A percentile compares a stretch with the other conserved stretches of the same genome.
phyloP scores from a whole-genome alignment of 108 stramenopile species.

The Nannochloropsis oceanica region DNA sequence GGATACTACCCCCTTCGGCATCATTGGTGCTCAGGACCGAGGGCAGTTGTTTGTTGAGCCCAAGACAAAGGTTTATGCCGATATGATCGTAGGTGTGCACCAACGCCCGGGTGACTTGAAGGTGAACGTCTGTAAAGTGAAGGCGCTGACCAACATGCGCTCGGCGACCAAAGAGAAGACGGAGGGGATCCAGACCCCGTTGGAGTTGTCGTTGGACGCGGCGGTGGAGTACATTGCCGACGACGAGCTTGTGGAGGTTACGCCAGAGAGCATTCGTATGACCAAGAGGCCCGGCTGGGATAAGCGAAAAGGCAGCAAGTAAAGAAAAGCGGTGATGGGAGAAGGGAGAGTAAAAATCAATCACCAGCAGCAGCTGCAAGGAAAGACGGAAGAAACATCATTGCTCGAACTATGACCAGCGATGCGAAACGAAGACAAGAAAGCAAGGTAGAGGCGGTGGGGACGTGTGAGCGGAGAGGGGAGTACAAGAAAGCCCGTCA shows the following conservation, averaged over 20 bases:
- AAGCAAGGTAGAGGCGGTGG: too few relatives aligned
- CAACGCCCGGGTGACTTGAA: conserved; percentile 90
- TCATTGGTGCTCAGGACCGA: conserved; percentile 80
- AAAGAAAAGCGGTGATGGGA: conserved; percentile 33
- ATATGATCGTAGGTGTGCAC: conserved; percentile 74
- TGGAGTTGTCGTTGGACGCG: conserved; percentile 85
- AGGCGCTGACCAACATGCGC: conserved; percentile 92
- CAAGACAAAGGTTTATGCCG: conserved; percentile 17
- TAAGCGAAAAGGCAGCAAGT: not conserved
- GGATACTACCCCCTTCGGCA: conserved; percentile 65
- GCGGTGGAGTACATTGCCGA: conserved; percentile 77
- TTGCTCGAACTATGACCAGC: too few relatives aligned
- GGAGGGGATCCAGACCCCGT: conserved; percentile 65
- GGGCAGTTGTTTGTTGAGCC: conserved; percentile 76
- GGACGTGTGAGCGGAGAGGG: too few relatives aligned
- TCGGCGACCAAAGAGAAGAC: conserved; percentile 84
- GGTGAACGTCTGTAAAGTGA: conserved; percentile 93
- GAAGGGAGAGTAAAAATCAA: not conserved
- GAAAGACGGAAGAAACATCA: too few relatives aligned
- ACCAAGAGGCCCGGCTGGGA: conserved; percentile 67
- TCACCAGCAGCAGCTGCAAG: too few relatives aligned
- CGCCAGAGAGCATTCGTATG: conserved; percentile 67
- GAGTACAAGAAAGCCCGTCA: too few relatives aligned
- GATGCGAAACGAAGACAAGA: too few relatives aligned
- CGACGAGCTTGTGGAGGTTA: conserved; percentile 86